Base-by-base conservation (phyloP, 192 early-diverging fungal species). In the Lobosporangium transversale region DNA sequence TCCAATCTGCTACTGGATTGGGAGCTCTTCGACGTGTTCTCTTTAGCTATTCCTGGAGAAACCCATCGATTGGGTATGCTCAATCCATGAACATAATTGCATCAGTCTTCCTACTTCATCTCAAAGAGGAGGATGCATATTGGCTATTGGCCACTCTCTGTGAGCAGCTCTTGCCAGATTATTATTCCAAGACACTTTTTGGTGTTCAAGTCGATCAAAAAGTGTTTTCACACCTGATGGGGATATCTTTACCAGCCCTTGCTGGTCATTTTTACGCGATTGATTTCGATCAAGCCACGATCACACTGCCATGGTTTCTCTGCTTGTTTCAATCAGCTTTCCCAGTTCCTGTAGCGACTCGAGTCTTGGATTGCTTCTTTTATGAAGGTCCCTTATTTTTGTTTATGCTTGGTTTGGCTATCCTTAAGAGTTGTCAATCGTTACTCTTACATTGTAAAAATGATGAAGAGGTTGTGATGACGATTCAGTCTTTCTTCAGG, bases 81-180 rank as follows among this genome's bases (percentile, higher is more conserved):
- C 73, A 76, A 26, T 76, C 73, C n/a, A 76, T 76, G 73, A 76
- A 76, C 33, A 76, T 76, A 57, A 58, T 76, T 20, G 60, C 64
- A 0, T 59, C 73, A 1, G 53, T 62, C 11, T 17, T 76, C 6
- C 59, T 76, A 1, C 52, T 76, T n/a, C 59, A 76, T 44, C 37
- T 76, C 1, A 76, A 76, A 33, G 73, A 76, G 49, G 73, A 76
- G 17, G 73, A 76, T 17, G 64, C 73, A 14, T 76, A 67, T 47
- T 76, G 73, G 73, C 23, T 76, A 1, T 20, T 76, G 6, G 48
- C 59, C 3, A 76, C 73, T 1, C 2, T 76, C n/a, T 76, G 73
- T 10, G 73, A 76, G 29, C 63, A 76, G 15, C 58, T 76, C 7
- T 35, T 76, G 15, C 73, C 73, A 4, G 73, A 76, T 23, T 76